These are phyloP conservation scores for Fonsecaea pugnacius DNA, from an alignment of 2,329 filamentous ascomycete genomes.

Conservation along the genomic window DNA sequence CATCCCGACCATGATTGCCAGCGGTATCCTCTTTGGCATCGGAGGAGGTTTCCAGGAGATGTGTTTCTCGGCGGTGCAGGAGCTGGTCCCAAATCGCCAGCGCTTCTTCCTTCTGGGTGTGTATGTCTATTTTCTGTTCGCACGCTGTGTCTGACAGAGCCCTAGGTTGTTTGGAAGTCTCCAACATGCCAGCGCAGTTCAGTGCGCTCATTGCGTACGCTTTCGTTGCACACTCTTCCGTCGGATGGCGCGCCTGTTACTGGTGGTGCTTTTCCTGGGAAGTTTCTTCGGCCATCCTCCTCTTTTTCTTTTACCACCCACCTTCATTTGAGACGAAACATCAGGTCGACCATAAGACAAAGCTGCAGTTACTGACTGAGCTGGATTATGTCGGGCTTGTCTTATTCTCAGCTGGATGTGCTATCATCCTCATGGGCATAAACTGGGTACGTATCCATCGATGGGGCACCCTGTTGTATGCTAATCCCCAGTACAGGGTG, in stretches of 20 bases:
- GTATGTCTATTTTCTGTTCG: constrained; percentile 31
- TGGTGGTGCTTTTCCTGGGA: constrained; percentile 37
- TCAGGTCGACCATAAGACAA: constrained; percentile 33
- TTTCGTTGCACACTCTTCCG: constrained; percentile 49
- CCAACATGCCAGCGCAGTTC: constrained; percentile 39
- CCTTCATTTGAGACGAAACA: constrained; percentile 55
- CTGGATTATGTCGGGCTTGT: constrained; percentile 55
- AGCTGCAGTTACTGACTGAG: constrained; percentile 46
- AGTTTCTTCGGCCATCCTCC: constrained; percentile 19
- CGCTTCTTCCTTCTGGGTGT: constrained; percentile 43
- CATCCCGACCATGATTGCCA: constrained; percentile 46
- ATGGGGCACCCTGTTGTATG: too few species aligned
- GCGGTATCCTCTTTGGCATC: constrained; percentile 45
- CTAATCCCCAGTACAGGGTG: constrained; percentile 34
- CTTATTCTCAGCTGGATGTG: constrained; percentile 47
- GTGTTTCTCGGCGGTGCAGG: constrained; percentile 46
- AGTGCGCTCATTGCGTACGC: constrained; percentile 55
- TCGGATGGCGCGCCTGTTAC: constrained; percentile 57
- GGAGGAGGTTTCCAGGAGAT: constrained; percentile 47
- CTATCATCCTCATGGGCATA: constrained; percentile 52
- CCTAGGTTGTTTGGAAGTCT: constrained; percentile 26
- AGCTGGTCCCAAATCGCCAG: constrained; percentile 48
- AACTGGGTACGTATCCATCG: constrained; percentile 39
- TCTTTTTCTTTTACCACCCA: constrained; percentile 52
- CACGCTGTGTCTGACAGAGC: not conserved